These are phyloP conservation scores for Chalaropsis thielavioides DNA, from an alignment of 2,329 filamentous ascomycete genomes.

Conservation along the genomic window DNA sequence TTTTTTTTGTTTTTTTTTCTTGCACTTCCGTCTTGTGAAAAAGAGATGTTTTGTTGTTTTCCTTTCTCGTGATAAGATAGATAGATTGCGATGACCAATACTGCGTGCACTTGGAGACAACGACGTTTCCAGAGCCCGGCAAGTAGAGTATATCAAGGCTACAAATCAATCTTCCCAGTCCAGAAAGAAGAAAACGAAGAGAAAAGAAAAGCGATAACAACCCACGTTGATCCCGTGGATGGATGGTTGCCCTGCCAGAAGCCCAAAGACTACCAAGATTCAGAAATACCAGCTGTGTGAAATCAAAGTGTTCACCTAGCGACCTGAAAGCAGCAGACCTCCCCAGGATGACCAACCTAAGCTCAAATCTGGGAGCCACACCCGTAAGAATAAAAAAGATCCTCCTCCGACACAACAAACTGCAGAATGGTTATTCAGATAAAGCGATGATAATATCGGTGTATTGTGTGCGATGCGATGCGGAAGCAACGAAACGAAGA, in stretches of 20 bases:
- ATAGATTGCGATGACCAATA: background rate
- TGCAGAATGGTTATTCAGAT: slow-evolving; percentile 11
- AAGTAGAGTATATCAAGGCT: background rate
- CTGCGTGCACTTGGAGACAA: background rate
- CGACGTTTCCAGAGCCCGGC: background rate
- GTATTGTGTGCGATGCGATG: slow-evolving; percentile 12
- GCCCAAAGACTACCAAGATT: slow-evolving; percentile 2
- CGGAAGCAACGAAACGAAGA: background rate
- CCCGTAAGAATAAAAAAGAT: slow-evolving; percentile 11
- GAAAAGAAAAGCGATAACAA: background rate
- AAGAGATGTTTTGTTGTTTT: slow-evolving; percentile 13
- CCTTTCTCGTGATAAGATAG: background rate
- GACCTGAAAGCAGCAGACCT: slow-evolving; percentile 7
- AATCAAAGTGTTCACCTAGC: slow-evolving; percentile 11
- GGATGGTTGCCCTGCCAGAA: slow-evolving; percentile 3
- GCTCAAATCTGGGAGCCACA: slow-evolving; percentile 12
- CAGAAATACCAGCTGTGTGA: slow-evolving; percentile 10
- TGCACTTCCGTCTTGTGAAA: slow-evolving; percentile 9
- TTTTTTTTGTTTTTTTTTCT: slow-evolving; percentile 11
- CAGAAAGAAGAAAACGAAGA: background rate
- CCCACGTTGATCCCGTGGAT: background rate
- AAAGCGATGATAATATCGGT: slow-evolving; percentile 13
- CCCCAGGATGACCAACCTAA: slow-evolving; percentile 11
- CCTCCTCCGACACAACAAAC: slow-evolving; percentile 15
- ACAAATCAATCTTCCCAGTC: background rate